Evolutionary conservation across 805 yeast genomes (phyloP), one percentile per base, ranked within the genome.

Genomic region (Debaryomyces hansenii): DNA sequence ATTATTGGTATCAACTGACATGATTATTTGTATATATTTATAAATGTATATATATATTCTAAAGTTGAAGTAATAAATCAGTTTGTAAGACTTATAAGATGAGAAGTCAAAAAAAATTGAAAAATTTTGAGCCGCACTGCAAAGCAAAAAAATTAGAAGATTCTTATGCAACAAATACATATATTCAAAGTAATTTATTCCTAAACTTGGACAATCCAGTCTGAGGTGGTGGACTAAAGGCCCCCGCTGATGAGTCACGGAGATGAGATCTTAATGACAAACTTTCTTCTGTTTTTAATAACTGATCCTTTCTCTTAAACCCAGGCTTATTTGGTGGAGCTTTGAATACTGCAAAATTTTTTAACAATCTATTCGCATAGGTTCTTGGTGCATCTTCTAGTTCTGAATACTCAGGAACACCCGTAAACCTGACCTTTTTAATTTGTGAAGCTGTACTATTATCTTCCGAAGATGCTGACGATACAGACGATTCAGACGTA

Each of bases 321-420:
- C 55, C 53, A 12, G 52, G 47, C 28, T 48, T 43, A 21, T 42
- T 44, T 8, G 27, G 35, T 8, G 65, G 63, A 12, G 50, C 47
- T 44, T 57, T 62, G 48, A 70, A 66, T 15, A 64, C 63, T 0
- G 74, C 73, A 56, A 73, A 73, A 52, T 70, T 67, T 54, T 64
- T 67, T 27, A 73, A 51, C 11, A 73, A 65, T 18, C 60, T 57
- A 44, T 60, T 61, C 3, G 74, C 57, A 43, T 69, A 70, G 37
- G 59, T 62, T 8, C 80, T 67, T 1, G 84, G 84, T 0, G 79
- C 80, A 60, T 80, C 85, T 56, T 80, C 85, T 5, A 72, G 79
- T 29, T 73, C 79, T 2, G 72, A 56, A 46, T 77, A 80, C 42
- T 70, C 77, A 0, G 78, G 70, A 4, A 80, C 83, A 0, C 83